Base-by-base conservation (phyloP, 495 filamentous ascomycete species). In the Lepidopterella palustris region DNA sequence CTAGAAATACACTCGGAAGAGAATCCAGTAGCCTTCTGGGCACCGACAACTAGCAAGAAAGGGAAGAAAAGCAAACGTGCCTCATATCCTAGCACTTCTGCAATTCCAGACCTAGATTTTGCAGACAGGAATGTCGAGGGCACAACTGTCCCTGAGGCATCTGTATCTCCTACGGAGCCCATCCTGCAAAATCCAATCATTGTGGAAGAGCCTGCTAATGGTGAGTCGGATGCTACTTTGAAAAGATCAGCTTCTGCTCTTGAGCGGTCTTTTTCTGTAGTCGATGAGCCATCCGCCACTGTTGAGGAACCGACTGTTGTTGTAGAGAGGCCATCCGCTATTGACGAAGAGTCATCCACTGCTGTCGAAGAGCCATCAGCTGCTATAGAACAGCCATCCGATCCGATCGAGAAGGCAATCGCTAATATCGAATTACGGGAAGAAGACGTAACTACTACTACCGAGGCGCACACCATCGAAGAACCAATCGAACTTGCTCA, bases 1-100 rank as follows among this genome's bases (percentile, higher is more conserved):
- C n/a, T n/a, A n/a, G n/a, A n/a, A n/a, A n/a, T n/a, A n/a, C n/a
- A n/a, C n/a, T n/a, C n/a, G n/a, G n/a, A n/a, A 42, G 35, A 42
- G 35, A 42, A 18, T 42, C 3, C 2, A 15, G 35, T 15, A 15
- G 18, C 13, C 9, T 42, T 42, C 35, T 15, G 3, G 35, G 13
- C 21, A 50, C 47, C 15, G 20, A 27, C 13, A 62, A 68, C 62
- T 42, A 26, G 45, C 29, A 68, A 64, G 51, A 68, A 68, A 49
- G 64, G 58, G 29, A 67, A 67, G 60, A 67, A 67, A 31, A 29
- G 20, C 26, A 61, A 61, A 49, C 28, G 35, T 20, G 24, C 28
- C 26, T 60, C 64, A 13, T 39, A 26, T 2, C 11, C 32, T 0
- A 23, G 39, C 5, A 29, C 4, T 4, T 27, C 51, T 3, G 13